These are phyloP conservation scores for Martensiomyces pterosporus DNA, from an alignment of 192 early-diverging fungal genomes.

Conservation along the genomic window DNA sequence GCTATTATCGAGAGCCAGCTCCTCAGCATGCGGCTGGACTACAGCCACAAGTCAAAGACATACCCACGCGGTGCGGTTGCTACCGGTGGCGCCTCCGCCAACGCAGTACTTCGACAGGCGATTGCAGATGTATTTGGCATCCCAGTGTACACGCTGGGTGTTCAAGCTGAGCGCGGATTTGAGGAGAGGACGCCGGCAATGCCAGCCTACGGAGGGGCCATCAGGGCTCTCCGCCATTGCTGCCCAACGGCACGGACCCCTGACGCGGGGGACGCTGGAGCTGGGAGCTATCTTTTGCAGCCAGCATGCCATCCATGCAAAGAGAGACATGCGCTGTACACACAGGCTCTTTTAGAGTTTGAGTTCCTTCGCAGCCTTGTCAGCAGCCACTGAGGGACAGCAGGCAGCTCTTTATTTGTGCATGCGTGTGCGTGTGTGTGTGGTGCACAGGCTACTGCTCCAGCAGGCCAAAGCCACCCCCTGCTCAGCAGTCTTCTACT, in stretches of 20 bases:
- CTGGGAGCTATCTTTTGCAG: constrained; percentile 10
- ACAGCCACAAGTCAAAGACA: constrained; percentile 15
- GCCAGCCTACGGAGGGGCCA: constrained; percentile 39
- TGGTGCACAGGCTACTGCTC: too few relatives aligned
- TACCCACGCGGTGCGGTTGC: constrained; percentile 50
- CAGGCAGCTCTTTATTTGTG: too few relatives aligned
- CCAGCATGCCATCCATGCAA: constrained; percentile 9
- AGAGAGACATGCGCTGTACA: constrained; percentile 9
- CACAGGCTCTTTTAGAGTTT: constrained; percentile 17
- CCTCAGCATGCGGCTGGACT: constrained; percentile 63
- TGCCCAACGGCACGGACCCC: background rate
- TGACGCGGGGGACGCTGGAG: background rate
- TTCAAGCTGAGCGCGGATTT: background rate
- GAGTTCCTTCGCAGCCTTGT: constrained; percentile 26
- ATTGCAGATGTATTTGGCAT: constrained; percentile 71
- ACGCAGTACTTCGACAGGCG: constrained; percentile 54
- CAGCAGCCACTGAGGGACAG: too few relatives aligned
- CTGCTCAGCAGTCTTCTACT: too few relatives aligned
- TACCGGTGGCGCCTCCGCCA: constrained; percentile 70
- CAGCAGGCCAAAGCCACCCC: too few relatives aligned
- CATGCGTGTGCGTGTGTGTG: too few relatives aligned
- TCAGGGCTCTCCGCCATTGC: constrained; percentile 10
- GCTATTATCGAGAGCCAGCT: constrained; percentile 72
- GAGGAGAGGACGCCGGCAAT: constrained; percentile 21
- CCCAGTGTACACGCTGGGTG: constrained; percentile 49